Conservation (phyloP, 768 basidiomycete species). For the Phlebiopsis flavidoalba region DNA sequence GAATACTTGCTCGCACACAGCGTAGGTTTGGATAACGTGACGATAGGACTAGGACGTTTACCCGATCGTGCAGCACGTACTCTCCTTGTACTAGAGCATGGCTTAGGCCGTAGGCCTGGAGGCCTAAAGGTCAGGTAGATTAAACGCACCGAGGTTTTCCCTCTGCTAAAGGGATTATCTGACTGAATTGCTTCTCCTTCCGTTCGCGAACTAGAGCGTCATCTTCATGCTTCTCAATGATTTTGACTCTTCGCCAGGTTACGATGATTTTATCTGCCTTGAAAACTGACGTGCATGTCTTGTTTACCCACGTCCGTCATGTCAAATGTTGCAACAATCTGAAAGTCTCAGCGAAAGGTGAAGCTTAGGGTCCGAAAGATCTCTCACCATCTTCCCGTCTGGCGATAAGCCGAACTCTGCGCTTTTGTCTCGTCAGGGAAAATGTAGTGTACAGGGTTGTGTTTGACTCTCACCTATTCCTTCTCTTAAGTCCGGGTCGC, state of each 20-base stretch:
- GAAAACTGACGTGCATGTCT: constrained; percentile 71
- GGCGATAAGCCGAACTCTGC: constrained; percentile 8
- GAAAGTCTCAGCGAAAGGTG: constrained; percentile 2
- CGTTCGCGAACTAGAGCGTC: constrained; percentile 58
- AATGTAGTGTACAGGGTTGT: not conserved
- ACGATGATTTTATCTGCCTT: constrained; percentile 57
- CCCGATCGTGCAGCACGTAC: constrained; percentile 63
- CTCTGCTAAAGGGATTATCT: constrained; percentile 68
- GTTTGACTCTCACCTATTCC: constrained; percentile 1
- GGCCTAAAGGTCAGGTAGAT: no score
- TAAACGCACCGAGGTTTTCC: constrained; percentile 68
- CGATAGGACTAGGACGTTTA: constrained; percentile 48
- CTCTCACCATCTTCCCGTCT: constrained; percentile 3
- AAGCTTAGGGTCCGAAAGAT: not conserved
- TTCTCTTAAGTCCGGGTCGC: not conserved
- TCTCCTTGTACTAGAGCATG: constrained; percentile 59
- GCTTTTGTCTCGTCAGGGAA: constrained; percentile 13
- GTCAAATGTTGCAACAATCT: constrained; percentile 68
- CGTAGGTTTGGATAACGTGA: constrained; percentile 53
- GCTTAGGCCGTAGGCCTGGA: no score
- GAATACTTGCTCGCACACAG: not conserved
- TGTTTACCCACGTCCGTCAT: constrained; percentile 66
- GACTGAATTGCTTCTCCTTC: constrained; percentile 56
- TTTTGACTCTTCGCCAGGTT: constrained; percentile 59
- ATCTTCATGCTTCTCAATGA: constrained; percentile 57